Conservation (phyloP, 2,329 filamentous ascomycete genomes). For the Pseudopithomyces chartarum region DNA sequence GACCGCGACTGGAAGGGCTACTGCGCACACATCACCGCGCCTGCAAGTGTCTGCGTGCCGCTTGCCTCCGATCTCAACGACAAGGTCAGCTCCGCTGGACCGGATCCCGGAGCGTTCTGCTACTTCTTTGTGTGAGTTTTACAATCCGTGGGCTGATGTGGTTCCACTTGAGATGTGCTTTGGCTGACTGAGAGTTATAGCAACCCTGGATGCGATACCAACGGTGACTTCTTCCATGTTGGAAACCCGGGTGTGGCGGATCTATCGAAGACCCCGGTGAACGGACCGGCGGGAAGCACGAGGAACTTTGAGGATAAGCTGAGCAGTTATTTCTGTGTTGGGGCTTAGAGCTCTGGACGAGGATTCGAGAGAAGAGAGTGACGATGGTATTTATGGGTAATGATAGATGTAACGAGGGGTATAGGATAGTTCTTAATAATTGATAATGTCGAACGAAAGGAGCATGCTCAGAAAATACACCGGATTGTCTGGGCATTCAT, state of each 20-base stretch:
- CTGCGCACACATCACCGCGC: constrained; percentile 16
- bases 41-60: constrained; percentile 12
- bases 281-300: constrained; percentile 18
- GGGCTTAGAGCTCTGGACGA: background rate
- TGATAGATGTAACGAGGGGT: too few relatives aligned
- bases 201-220: constrained; percentile 13
- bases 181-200: constrained; percentile 4
- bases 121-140: constrained; percentile 25
- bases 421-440: too few relatives aligned
- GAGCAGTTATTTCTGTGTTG: constrained; percentile 18
- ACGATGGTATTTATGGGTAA: background rate
- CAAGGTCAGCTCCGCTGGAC: constrained; percentile 13
- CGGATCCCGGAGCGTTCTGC: constrained; percentile 20
- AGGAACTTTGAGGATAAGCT: constrained; percentile 22
- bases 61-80: constrained; percentile 17
- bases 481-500: too few relatives aligned
- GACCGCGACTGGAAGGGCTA: constrained; percentile 19
- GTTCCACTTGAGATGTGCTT: background rate
- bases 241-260: constrained; percentile 17
- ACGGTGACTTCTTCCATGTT: constrained; percentile 21
- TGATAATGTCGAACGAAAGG: too few relatives aligned
- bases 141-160: background rate
- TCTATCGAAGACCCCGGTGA: constrained; percentile 15
- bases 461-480: too few relatives aligned
- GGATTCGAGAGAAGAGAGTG: background rate